Percentiles rank a stretch among this genome's conserved stretches.
These are phyloP conservation scores for Trichophyton rubrum DNA, from an alignment of 2,329 filamentous ascomycete species.

Conservation along the genomic window DNA sequence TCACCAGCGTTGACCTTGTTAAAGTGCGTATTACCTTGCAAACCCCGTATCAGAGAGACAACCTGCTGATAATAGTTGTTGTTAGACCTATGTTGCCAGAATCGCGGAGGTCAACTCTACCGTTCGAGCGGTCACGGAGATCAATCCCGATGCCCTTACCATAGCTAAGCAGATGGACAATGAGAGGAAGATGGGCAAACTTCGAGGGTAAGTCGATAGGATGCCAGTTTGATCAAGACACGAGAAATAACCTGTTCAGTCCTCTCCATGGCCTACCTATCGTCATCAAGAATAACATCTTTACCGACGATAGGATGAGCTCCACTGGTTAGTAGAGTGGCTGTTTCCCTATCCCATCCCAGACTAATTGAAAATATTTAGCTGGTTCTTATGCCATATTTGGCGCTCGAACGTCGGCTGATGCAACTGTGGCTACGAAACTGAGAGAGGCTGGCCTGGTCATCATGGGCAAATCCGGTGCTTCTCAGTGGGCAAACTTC, in stretches of 20 bases:
- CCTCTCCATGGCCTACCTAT: slow-evolving; percentile 59
- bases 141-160: slow-evolving; percentile 50
- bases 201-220: slow-evolving; percentile 21
- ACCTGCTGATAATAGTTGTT: background rate
- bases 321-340: slow-evolving; percentile 37
- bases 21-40: slow-evolving; percentile 18
- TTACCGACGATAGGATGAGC: slow-evolving; percentile 51
- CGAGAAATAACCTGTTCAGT: slow-evolving; percentile 25
- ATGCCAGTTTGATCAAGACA: background rate
- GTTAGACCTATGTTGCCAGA: slow-evolving; percentile 39
- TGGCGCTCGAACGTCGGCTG: slow-evolving; percentile 44
- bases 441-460: slow-evolving; percentile 50
- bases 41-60: background rate
- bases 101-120: slow-evolving; percentile 43
- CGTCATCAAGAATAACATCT: slow-evolving; percentile 57
- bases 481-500: slow-evolving; percentile 54
- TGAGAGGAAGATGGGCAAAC: slow-evolving; percentile 41
- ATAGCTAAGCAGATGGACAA: slow-evolving; percentile 48
- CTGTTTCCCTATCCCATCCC: slow-evolving; percentile 38
- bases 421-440: slow-evolving; percentile 48
- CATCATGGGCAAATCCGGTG: slow-evolving; percentile 53
- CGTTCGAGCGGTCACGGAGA: slow-evolving; percentile 42
- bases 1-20: slow-evolving; percentile 47
- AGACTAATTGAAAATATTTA: slow-evolving; percentile 1
- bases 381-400: slow-evolving; percentile 53